phyloP scores from a whole-genome alignment of 2,329 filamentous ascomycete genomes.

The Aureobasidium subglaciale region DNA sequence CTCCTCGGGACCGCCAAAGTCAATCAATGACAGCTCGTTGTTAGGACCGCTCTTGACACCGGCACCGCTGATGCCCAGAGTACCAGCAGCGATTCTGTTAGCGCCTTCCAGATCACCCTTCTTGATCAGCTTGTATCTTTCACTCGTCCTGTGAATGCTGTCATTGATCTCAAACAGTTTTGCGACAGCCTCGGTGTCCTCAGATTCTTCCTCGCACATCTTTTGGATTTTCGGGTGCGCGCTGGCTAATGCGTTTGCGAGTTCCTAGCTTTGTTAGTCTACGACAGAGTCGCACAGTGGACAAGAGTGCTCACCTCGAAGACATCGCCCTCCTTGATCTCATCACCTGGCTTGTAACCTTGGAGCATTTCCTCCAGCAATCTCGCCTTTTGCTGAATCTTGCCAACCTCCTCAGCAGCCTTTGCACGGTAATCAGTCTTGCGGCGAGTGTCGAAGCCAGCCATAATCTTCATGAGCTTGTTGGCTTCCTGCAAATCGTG shows the following conservation, averaged over 20 bases:
- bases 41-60: constrained; percentile 58
- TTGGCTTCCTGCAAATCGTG: constrained; percentile 96
- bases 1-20: constrained; percentile 65
- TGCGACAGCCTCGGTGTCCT: constrained; percentile 90
- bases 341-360: constrained; percentile 72
- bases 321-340: constrained; percentile 62
- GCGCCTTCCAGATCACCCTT: constrained; percentile 85
- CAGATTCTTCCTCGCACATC: constrained; percentile 98
- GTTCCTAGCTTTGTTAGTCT: constrained; percentile 50
- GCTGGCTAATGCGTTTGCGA: constrained; percentile 80
- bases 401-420: constrained; percentile 87
- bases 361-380: constrained; percentile 89
- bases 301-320: constrained; percentile 49
- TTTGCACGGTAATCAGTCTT: constrained; percentile 98
- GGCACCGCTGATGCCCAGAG: constrained; percentile 58
- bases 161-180: constrained; percentile 97
- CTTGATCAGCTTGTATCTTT: constrained; percentile 92
- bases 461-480: constrained; percentile 98
- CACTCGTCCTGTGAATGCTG: constrained; percentile 93
- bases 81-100: constrained; percentile 75
- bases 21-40: constrained; percentile 86
- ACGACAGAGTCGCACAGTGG: neutral
- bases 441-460: constrained; percentile 86
- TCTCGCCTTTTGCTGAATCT: constrained; percentile 91
- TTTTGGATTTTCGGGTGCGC: constrained; percentile 98